Conservation (phyloP, 352 stramenopile genomes). For the Phytophthora macrochlamydospora region DNA sequence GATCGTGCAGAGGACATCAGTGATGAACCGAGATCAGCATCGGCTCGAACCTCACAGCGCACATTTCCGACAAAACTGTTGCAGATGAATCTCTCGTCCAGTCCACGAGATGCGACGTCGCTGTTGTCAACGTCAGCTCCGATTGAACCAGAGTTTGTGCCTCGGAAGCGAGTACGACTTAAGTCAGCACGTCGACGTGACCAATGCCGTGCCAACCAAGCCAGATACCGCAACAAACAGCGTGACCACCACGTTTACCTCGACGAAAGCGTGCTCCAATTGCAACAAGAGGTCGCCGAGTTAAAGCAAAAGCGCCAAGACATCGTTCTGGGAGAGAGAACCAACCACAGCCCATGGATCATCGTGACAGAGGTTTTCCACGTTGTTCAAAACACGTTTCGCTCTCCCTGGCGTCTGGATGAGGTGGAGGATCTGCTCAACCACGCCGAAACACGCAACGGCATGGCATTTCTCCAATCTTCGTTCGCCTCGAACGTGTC, state of each 20-base stretch:
- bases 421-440: neutral
- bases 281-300: constrained; percentile 5
- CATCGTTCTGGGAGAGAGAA: constrained; percentile 1
- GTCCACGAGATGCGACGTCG: neutral
- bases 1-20: too few relatives aligned
- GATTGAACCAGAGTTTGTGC: neutral
- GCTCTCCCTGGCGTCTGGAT: neutral
- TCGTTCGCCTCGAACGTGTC: neutral
- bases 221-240: constrained; percentile 29
- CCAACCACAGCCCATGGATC: constrained; percentile 18
- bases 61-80: too few relatives aligned
- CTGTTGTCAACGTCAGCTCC: neutral
- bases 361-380: constrained; percentile 14
- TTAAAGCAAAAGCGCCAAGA: constrained; percentile 4
- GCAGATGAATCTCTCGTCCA: neutral
- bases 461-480: neutral
- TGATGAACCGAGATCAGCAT: too few relatives aligned
- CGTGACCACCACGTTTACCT: constrained; percentile 7
- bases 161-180: neutral
- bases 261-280: constrained; percentile 3
- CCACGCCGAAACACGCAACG: neutral
- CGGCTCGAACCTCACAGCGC: too few relatives aligned
- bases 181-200: constrained; percentile 5
- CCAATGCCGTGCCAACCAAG: constrained; percentile 26
- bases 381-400: neutral